Evolutionary conservation across 345 rosid species (phyloP).

Genomic region (Eucalyptus erythrocorys): DNA sequence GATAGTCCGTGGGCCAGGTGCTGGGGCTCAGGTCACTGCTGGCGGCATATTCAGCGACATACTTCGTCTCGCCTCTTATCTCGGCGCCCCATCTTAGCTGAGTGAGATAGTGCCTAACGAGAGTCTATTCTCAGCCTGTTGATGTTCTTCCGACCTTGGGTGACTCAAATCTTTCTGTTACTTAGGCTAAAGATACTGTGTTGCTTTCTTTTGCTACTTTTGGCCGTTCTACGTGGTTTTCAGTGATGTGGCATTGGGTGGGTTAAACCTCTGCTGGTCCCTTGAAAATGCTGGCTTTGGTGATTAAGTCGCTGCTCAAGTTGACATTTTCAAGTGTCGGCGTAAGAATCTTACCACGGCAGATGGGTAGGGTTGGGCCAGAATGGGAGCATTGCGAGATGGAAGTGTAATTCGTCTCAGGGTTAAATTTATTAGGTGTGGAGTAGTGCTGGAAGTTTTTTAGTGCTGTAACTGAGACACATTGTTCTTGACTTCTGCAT

Average conservation of each 20-base stretch:
- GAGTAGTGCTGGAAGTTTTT: not conserved
- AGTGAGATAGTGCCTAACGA: not conserved
- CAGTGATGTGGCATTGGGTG: not conserved
- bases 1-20: constrained; percentile 96
- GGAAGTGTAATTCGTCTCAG: not conserved
- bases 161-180: not conserved
- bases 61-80: constrained; percentile 79
- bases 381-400: not conserved
- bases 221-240: not conserved
- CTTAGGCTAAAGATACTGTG: not conserved
- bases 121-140: not conserved
- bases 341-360: not conserved
- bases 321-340: not conserved
- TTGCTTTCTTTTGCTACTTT: not conserved
- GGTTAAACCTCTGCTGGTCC: not conserved
- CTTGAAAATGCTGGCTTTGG: not conserved
- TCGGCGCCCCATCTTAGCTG: constrained; percentile 84
- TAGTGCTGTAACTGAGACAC: not conserved
- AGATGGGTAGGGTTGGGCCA: not conserved
- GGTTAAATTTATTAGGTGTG: not conserved
- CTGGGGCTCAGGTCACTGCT: constrained; percentile 98
- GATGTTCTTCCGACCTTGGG: not conserved
- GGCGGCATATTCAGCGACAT: constrained; percentile 95
- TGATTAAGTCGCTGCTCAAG: not conserved
- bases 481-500: not conserved